These are phyloP conservation scores for Carpinus viminea DNA, from an alignment of 306 rosid species.

Conservation along the genomic window DNA sequence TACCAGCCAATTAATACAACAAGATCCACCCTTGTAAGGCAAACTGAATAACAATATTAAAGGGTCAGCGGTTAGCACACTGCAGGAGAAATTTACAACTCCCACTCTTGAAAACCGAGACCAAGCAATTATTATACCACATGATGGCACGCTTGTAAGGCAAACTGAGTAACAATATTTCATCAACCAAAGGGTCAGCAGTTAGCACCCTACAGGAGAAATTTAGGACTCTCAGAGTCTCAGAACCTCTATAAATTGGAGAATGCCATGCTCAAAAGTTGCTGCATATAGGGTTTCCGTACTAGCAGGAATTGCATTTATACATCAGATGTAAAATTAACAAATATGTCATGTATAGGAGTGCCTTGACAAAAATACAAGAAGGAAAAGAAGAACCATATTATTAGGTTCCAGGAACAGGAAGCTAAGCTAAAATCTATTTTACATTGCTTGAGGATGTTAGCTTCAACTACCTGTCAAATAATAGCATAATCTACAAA, in stretches of 20 bases:
- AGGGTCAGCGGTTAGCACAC: constrained; percentile 26
- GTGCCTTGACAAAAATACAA: constrained; percentile 26
- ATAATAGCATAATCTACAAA: constrained; percentile 51
- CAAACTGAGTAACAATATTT: constrained; percentile 14
- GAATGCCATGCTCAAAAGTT: constrained; percentile 33
- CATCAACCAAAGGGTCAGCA: constrained; percentile 21
- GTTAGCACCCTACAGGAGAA: constrained; percentile 23
- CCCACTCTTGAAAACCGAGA: constrained; percentile 6
- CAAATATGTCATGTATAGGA: constrained; percentile 25
- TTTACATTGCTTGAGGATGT: constrained; percentile 48
- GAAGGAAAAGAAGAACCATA: constrained; percentile 28
- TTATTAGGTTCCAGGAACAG: constrained; percentile 33
- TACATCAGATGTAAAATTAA: constrained; percentile 18
- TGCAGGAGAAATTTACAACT: constrained; percentile 22
- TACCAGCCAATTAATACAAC: not conserved
- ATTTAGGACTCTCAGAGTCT: constrained; percentile 23
- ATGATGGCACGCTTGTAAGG: not conserved
- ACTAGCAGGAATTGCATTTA: constrained; percentile 23
- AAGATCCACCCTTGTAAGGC: constrained; percentile 4
- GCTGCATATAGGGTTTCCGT: constrained; percentile 21
- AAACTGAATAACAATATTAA: constrained; percentile 8
- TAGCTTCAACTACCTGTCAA: constrained; percentile 80
- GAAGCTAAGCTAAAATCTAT: constrained; percentile 38
- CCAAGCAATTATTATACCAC: not conserved
- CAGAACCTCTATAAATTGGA: constrained; percentile 18